phyloP scores from a whole-genome alignment of 495 filamentous ascomycete genomes.

The Haplographium delicatum region DNA sequence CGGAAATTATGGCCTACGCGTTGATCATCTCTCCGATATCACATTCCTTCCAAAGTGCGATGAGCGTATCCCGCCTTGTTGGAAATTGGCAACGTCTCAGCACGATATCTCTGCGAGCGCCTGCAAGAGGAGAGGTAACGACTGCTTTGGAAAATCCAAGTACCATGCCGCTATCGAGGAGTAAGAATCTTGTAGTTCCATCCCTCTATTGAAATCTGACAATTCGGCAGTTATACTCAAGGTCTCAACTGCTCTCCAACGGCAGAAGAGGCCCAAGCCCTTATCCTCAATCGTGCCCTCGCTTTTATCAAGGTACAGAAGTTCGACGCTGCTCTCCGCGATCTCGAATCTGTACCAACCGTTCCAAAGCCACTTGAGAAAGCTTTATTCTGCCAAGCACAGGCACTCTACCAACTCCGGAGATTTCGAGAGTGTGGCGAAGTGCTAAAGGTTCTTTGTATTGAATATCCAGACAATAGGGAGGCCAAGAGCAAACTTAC shows the following conservation, averaged over 20 bases:
- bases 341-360: conserved; percentile 24
- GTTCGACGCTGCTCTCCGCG: conserved; percentile 28
- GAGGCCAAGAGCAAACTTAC: conserved; percentile 28
- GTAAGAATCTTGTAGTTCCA: too few species aligned
- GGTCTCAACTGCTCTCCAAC: conserved; percentile 24
- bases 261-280: background rate
- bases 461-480: conserved; percentile 29
- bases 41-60: background rate
- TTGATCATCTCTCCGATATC: conserved; percentile 8
- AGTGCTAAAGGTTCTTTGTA: conserved; percentile 29
- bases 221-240: conserved; percentile 28
- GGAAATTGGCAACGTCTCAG: background rate
- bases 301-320: conserved; percentile 31
- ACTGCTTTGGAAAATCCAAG: background rate
- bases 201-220: too few species aligned
- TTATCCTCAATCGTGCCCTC: conserved; percentile 39
- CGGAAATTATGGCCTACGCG: conserved; percentile 7
- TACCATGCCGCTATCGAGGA: background rate
- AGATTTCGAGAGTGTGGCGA: conserved; percentile 28
- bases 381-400: conserved; percentile 38
- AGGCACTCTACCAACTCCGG: conserved; percentile 40
- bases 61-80: background rate
- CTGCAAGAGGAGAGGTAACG: background rate
- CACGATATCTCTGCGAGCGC: background rate
- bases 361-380: conserved; percentile 35